Evolutionary conservation across 1,284 basidiomycete species (phyloP).

Genomic region (Puccinia triticina): DNA sequence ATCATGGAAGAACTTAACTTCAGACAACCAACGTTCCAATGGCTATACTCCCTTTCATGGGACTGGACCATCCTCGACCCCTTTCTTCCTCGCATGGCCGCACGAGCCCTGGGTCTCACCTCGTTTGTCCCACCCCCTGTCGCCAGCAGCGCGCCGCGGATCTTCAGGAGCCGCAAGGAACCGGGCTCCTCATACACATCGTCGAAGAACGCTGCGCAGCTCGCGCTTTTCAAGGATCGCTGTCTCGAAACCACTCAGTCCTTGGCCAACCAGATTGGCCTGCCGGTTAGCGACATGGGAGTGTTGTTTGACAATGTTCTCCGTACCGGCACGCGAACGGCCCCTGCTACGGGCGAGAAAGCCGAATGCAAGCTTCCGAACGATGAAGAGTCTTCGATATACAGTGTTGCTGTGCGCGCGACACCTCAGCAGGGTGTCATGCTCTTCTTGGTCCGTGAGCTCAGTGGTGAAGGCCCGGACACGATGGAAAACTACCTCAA

Average conservation of each 20-base stretch:
- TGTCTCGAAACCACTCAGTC: slow-evolving; percentile 64
- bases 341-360: slow-evolving; percentile 28
- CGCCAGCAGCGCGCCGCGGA: slow-evolving; percentile 29
- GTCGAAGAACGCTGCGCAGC: slow-evolving; percentile 54
- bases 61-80: slow-evolving; percentile 64
- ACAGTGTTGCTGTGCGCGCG: neutral
- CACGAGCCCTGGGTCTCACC: slow-evolving; percentile 54
- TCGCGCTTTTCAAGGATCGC: slow-evolving; percentile 62
- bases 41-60: slow-evolving; percentile 65
- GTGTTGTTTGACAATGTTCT: slow-evolving; percentile 66
- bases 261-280: slow-evolving; percentile 62
- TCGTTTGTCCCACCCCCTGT: neutral
- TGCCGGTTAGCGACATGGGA: slow-evolving; percentile 63
- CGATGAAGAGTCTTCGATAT: slow-evolving; percentile 46
- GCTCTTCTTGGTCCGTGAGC: slow-evolving; percentile 64
- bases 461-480: slow-evolving; percentile 59
- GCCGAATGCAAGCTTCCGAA: too few species aligned
- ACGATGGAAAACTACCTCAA: slow-evolving; percentile 63
- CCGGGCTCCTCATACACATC: slow-evolving; percentile 31
- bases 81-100: slow-evolving; percentile 62
- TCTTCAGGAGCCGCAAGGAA: slow-evolving; percentile 8
- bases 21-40: slow-evolving; percentile 64
- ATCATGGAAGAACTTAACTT: slow-evolving; percentile 63
- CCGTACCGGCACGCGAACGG: slow-evolving; percentile 61
- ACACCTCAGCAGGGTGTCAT: slow-evolving; percentile 62